These are phyloP conservation scores for Aspergillus ellipticus DNA, from an alignment of 495 filamentous ascomycete species.

Conservation along the genomic window DNA sequence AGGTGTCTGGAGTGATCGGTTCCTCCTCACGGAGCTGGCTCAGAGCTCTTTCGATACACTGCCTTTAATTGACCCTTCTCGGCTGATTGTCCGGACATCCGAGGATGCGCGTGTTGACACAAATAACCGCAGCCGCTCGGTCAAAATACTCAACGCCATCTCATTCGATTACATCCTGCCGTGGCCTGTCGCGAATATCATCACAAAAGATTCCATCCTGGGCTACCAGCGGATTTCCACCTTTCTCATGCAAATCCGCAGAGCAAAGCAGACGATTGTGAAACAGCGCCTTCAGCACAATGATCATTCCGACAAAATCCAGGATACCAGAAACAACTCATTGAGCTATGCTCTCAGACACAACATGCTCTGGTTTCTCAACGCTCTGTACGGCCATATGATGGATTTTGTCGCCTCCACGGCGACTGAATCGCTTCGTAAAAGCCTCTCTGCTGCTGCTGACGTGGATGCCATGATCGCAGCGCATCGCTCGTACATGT, in stretches of 20 bases:
- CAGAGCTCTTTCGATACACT: conserved; percentile 60
- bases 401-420: conserved; percentile 66
- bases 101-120: conserved; percentile 11
- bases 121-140: conserved; percentile 27
- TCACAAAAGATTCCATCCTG: conserved; percentile 56
- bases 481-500: conserved; percentile 62
- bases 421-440: conserved; percentile 48
- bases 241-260: conserved; percentile 72
- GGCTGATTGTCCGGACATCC: conserved; percentile 51
- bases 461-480: conserved; percentile 81
- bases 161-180: conserved; percentile 62
- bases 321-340: conserved; percentile 30
- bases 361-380: conserved; percentile 76
- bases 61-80: conserved; percentile 51
- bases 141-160: conserved; percentile 53
- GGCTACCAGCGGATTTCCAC: conserved; percentile 68
- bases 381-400: conserved; percentile 69
- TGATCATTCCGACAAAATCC: conserved; percentile 1
- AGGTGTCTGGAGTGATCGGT: conserved; percentile 74
- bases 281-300: conserved; percentile 45
- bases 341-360: conserved; percentile 62
- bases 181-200: conserved; percentile 84
- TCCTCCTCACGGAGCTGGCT: conserved; percentile 73
- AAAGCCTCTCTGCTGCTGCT: conserved; percentile 51
- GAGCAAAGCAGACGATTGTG: conserved; percentile 66